Conservation (phyloP, 2,329 filamentous ascomycete species). For the Trichophyton equinum region DNA sequence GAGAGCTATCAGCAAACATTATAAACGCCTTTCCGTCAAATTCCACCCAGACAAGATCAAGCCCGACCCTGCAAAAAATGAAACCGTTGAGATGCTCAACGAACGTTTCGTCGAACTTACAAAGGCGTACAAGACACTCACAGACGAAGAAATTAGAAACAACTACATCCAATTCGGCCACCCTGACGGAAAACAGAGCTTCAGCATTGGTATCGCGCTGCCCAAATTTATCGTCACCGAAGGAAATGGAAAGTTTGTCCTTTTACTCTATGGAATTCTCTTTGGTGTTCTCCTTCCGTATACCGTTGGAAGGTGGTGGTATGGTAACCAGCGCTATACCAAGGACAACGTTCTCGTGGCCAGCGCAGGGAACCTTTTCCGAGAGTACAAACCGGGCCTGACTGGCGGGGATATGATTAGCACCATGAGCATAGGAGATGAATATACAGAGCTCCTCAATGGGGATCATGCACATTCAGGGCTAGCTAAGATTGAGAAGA, state of each 20-base stretch:
- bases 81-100: constrained; percentile 75
- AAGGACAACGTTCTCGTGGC: constrained; percentile 89
- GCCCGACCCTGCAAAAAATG: constrained; percentile 73
- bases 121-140: constrained; percentile 95
- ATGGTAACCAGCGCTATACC: constrained; percentile 82
- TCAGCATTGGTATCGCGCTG: constrained; percentile 92
- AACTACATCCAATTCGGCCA: constrained; percentile 95
- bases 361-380: constrained; percentile 88
- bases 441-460: constrained; percentile 65
- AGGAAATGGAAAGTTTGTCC: constrained; percentile 88
- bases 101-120: constrained; percentile 85
- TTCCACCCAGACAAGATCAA: constrained; percentile 88
- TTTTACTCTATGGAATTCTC: constrained; percentile 76
- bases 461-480: constrained; percentile 69
- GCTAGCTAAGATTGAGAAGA: constrained; percentile 71
- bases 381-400: constrained; percentile 76
- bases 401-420: constrained; percentile 67
- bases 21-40: constrained; percentile 72
- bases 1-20: constrained; percentile 83
- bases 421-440: constrained; percentile 72
- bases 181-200: constrained; percentile 95
- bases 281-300: constrained; percentile 87
- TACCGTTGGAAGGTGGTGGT: constrained; percentile 96
- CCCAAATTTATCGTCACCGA: constrained; percentile 87
- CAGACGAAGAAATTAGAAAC: constrained; percentile 91